phyloP scores from a whole-genome alignment of 2,329 filamentous ascomycete genomes.

The Pyricularia sp. region DNA sequence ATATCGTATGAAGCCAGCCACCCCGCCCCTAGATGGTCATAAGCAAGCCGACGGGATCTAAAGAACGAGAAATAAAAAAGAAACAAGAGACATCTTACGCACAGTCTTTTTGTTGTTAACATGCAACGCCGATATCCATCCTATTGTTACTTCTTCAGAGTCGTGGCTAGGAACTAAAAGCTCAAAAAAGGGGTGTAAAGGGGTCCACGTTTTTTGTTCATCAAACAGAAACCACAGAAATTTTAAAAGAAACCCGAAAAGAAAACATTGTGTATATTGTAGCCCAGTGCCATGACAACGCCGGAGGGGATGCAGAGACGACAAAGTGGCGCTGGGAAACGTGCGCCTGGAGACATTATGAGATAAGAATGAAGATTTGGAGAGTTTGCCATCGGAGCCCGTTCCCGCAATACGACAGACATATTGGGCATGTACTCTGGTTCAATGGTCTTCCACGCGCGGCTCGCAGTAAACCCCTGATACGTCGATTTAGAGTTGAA shows the following conservation, averaged over 20 bases:
- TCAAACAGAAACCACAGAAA: background rate
- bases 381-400: background rate
- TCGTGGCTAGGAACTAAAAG: background rate
- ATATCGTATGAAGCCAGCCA: background rate
- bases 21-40: background rate
- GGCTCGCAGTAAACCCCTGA: background rate
- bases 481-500: background rate
- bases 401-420: background rate
- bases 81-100: background rate
- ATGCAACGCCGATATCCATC: slow-evolving; percentile 1
- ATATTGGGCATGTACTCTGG: background rate
- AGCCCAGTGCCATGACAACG: background rate
- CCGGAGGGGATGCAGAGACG: background rate
- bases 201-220: background rate
- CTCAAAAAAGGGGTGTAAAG: background rate
- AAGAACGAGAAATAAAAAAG: background rate
- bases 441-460: background rate
- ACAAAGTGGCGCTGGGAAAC: background rate
- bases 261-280: background rate
- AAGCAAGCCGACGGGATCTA: background rate
- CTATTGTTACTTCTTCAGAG: background rate
- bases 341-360: background rate
- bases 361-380: background rate
- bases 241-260: background rate
- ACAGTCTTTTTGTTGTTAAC: background rate